phyloP scores from a whole-genome alignment of 768 basidiomycete species.

The Pisolithus microcarpus region DNA sequence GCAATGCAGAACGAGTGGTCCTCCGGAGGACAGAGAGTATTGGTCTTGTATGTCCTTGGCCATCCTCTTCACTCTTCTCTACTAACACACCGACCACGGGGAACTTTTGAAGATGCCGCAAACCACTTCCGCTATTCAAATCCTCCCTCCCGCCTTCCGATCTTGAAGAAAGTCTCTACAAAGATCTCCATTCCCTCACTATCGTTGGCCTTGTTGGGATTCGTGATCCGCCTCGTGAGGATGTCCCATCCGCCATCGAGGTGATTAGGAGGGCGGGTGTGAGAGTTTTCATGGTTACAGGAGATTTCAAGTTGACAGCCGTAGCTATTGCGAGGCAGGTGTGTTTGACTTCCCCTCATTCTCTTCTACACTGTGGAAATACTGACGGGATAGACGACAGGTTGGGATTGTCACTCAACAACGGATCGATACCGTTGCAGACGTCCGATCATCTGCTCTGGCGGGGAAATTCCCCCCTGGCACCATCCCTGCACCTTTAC shows the following conservation, averaged over 20 bases:
- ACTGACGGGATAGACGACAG: conserved; percentile 15
- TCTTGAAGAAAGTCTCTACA: conserved; percentile 34
- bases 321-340: conserved; percentile 44
- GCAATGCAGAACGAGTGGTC: conserved; percentile 37
- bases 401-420: conserved; percentile 37
- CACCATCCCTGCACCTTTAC: conserved; percentile 5
- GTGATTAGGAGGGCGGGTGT: conserved; percentile 45
- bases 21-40: conserved; percentile 45
- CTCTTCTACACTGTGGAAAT: background rate
- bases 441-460: conserved; percentile 17
- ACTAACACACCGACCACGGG: background rate
- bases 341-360: conserved; percentile 8
- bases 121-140: conserved; percentile 22
- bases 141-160: conserved; percentile 20
- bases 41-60: conserved; percentile 31
- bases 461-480: conserved; percentile 13
- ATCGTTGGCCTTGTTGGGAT: conserved; percentile 49
- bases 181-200: conserved; percentile 32
- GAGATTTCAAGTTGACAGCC: conserved; percentile 49
- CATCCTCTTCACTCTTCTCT: background rate
- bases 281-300: conserved; percentile 51
- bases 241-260: conserved; percentile 40
- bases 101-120: conserved; percentile 19
- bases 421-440: conserved; percentile 28
- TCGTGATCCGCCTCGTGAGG: conserved; percentile 47